Conservation (phyloP, 139 green algal species). For the Coelastrella sp. region DNA sequence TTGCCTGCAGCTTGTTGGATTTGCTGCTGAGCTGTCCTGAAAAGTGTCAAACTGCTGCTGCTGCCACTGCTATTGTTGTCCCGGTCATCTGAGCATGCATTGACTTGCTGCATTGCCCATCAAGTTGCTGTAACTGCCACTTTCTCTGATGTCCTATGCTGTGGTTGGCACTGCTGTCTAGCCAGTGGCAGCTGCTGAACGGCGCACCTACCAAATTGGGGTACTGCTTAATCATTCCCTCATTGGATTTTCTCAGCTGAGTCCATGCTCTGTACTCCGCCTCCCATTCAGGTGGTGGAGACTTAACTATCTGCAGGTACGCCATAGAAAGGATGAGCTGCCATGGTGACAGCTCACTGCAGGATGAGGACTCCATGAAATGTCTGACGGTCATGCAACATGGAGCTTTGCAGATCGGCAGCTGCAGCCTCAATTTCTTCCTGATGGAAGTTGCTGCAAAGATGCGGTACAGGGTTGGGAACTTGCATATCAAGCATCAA, state of each 20-base stretch:
- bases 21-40: no score
- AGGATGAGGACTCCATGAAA: neutral
- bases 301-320: constrained; percentile 10
- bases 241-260: neutral
- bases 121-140: no score
- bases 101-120: no score
- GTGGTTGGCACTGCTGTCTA: no score
- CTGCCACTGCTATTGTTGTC: no score
- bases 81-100: no score
- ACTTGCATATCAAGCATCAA: no score
- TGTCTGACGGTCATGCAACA: neutral
- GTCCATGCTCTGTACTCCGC: constrained; percentile 42
- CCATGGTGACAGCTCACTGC: neutral
- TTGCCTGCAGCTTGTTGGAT: no score
- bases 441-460: neutral
- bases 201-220: neutral
- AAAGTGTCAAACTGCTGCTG: no score
- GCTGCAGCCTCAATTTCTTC: neutral
- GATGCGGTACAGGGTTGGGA: no score
- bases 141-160: no score
- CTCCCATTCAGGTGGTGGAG: constrained; percentile 22
- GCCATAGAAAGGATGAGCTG: neutral
- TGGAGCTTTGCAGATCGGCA: neutral
- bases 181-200: neutral
- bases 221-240: constrained; percentile 5